Conservation (phyloP, 768 basidiomycete genomes). For the Boletus speciosus region DNA sequence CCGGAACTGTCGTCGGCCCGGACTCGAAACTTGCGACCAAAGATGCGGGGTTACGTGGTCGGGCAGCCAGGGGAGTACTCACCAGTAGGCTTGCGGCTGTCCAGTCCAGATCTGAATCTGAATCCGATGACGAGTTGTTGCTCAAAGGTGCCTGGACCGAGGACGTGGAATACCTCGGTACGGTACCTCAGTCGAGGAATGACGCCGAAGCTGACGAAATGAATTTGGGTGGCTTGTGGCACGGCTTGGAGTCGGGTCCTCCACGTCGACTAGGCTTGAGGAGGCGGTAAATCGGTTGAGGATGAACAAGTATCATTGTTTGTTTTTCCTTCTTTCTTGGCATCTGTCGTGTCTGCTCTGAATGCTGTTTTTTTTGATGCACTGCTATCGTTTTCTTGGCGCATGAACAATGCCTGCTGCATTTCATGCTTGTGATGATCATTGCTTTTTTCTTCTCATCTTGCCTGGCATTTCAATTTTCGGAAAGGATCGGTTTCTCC, state of each 20-base stretch:
- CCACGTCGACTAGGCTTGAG: conserved; percentile 9
- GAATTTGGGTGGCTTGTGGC: conserved; percentile 21
- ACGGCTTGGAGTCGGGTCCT: conserved; percentile 2
- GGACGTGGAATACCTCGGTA: conserved; percentile 22
- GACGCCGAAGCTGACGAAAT: conserved; percentile 25
- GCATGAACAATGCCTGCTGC: conserved; percentile 2
- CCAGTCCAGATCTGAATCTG: conserved; percentile 9
- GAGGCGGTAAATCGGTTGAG: conserved; percentile 4
- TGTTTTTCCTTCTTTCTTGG: not conserved
- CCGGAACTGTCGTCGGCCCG: conserved; percentile 44
- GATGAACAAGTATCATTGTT: not conserved
- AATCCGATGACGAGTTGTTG: conserved; percentile 25
- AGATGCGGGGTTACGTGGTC: not conserved
- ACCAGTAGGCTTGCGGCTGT: not conserved
- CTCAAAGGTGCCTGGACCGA: conserved; percentile 21
- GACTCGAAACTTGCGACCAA: conserved; percentile 22
- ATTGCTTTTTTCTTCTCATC: not conserved
- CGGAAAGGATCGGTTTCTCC: not conserved
- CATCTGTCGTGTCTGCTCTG: not conserved
- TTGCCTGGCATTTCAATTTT: not conserved
- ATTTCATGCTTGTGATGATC: not conserved
- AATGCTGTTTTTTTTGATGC: conserved; percentile 1
- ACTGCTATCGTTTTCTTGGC: conserved; percentile 4
- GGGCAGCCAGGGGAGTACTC: not conserved
- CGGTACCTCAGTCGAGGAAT: not conserved